Conservation (phyloP, 139 green algal genomes). For the Nannochloris sp. region DNA sequence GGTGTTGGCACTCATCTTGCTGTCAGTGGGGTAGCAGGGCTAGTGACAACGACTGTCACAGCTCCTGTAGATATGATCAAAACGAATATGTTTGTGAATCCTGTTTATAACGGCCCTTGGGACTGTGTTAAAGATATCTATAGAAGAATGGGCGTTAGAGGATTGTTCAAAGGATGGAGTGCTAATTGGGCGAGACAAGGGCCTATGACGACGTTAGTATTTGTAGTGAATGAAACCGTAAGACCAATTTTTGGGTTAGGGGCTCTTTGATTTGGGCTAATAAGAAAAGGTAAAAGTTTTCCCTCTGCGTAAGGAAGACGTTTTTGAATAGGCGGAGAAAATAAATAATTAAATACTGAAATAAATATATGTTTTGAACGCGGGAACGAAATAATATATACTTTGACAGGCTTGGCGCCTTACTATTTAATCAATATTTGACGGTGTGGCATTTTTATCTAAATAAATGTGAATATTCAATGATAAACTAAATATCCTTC, state of each 20-base stretch:
- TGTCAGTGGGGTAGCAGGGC: constrained; percentile 62
- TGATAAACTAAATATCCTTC: no score
- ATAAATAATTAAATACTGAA: no score
- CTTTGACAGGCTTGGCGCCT: no score
- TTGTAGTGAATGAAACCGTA: constrained; percentile 43
- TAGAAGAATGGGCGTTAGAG: constrained; percentile 28
- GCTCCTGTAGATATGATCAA: constrained; percentile 86
- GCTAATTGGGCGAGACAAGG: constrained; percentile 58
- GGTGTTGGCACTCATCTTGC: constrained; percentile 46
- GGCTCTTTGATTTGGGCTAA: no score
- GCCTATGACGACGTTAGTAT: constrained; percentile 66
- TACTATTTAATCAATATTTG: no score
- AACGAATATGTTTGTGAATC: constrained; percentile 38
- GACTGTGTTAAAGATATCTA: constrained; percentile 32
- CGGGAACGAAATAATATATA: no score
- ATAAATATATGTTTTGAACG: no score
- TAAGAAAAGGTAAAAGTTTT: no score
- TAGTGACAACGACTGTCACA: constrained; percentile 82
- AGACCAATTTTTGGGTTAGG: background rate
- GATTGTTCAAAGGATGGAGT: constrained; percentile 47
- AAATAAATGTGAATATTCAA: no score
- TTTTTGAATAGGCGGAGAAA: no score
- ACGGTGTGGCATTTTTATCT: no score
- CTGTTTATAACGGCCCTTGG: constrained; percentile 13
- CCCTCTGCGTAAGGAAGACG: no score